Percentiles rank a stretch among this genome's conserved stretches.
Conservation (phyloP, 805 yeast genomes). For the Tetrapisispora iriomotensis region DNA sequence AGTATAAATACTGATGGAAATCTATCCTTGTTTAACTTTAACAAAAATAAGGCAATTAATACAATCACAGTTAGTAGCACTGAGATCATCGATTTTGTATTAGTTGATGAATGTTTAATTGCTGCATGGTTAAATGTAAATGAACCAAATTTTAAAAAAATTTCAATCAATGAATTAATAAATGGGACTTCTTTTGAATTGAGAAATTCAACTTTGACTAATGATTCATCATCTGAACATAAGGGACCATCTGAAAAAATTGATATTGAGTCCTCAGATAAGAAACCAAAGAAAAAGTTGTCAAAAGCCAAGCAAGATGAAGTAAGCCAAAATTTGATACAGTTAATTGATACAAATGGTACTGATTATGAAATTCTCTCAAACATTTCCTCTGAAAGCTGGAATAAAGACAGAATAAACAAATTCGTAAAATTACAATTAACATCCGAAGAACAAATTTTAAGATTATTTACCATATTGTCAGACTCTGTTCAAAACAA, state of each 20-base stretch:
- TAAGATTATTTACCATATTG: constrained; percentile 37
- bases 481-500: constrained; percentile 37
- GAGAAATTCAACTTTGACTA: constrained; percentile 11
- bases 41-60: constrained; percentile 29
- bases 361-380: constrained; percentile 12
- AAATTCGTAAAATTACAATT: constrained; percentile 30
- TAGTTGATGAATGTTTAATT: constrained; percentile 14
- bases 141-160: constrained; percentile 31
- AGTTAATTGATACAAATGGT: constrained; percentile 15
- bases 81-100: constrained; percentile 20
- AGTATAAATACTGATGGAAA: constrained; percentile 16
- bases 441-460: constrained; percentile 34
- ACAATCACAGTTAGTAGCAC: constrained; percentile 19
- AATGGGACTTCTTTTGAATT: constrained; percentile 21
- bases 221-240: constrained; percentile 11
- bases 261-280: constrained; percentile 1
- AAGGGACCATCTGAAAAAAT: constrained; percentile 2
- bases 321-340: constrained; percentile 19
- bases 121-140: constrained; percentile 32
- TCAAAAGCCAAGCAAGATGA: constrained; percentile 23
- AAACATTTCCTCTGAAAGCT: constrained; percentile 14
- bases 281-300: constrained; percentile 20
- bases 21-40: constrained; percentile 22
- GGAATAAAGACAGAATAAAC: constrained; percentile 24
- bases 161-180: constrained; percentile 15